phyloP scores from a whole-genome alignment of 306 rosid genomes.

The Cucurbita argyrosperma region DNA sequence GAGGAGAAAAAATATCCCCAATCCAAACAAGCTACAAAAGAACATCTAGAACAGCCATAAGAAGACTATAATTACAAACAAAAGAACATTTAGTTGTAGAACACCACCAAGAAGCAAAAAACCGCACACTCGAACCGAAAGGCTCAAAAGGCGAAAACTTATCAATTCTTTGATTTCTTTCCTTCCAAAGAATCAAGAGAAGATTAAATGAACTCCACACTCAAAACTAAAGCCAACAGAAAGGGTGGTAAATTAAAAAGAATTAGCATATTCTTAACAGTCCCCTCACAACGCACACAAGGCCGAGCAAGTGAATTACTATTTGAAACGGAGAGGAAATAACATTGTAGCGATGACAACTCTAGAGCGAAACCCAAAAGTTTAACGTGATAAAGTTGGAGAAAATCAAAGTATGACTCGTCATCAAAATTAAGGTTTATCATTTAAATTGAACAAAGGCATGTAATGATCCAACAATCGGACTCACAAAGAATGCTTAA shows the following conservation, averaged over 20 bases:
- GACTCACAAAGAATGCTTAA: background rate
- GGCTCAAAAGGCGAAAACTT: no score
- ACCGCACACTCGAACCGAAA: no score
- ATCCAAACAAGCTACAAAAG: no score
- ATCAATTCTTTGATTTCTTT: no score
- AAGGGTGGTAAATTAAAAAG: background rate
- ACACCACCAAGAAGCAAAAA: no score
- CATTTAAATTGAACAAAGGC: background rate
- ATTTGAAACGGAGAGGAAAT: background rate
- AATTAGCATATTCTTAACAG: background rate
- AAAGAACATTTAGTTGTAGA: no score
- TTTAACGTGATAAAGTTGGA: background rate
- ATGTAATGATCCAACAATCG: background rate
- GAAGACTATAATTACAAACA: no score
- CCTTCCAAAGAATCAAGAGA: no score
- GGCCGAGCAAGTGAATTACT: background rate
- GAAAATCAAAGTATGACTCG: background rate
- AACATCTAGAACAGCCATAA: no score
- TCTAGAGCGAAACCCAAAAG: background rate
- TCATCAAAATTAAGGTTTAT: background rate
- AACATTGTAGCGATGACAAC: background rate
- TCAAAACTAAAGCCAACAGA: background rate
- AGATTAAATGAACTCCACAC: background rate
- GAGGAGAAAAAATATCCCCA: background rate
- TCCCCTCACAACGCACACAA: background rate